Evolutionary conservation across 805 yeast species (phyloP).

Genomic region (Teunomyces gatunensis): DNA sequence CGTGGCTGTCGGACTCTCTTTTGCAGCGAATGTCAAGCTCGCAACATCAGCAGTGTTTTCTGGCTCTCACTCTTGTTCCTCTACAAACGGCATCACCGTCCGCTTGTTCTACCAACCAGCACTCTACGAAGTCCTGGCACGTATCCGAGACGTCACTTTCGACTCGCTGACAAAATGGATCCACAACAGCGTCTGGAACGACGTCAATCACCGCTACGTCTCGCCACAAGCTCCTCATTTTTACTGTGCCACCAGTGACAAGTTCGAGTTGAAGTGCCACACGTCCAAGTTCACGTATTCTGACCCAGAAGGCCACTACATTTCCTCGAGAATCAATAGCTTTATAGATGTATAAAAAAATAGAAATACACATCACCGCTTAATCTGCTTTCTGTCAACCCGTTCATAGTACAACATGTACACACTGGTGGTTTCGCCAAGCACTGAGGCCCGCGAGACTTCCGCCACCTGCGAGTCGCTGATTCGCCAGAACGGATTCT

Average conservation of each 20-base stretch:
- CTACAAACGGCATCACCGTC: slow-evolving; percentile 13
- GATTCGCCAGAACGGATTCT: slow-evolving; percentile 78
- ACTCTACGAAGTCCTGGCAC: slow-evolving; percentile 9
- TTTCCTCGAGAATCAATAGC: background rate
- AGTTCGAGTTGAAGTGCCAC: slow-evolving; percentile 15
- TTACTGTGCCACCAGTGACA: slow-evolving; percentile 17
- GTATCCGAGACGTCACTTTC: slow-evolving; percentile 9
- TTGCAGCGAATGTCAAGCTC: slow-evolving; percentile 7
- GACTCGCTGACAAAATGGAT: slow-evolving; percentile 5
- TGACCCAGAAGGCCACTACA: slow-evolving; percentile 7
- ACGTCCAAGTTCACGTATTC: slow-evolving; percentile 6
- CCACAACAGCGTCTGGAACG: slow-evolving; percentile 7
- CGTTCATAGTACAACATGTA: slow-evolving; percentile 84
- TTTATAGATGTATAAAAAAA: too few relatives aligned
- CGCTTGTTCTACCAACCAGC: slow-evolving; percentile 17
- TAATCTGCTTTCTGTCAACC: slow-evolving; percentile 24
- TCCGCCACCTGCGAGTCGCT: slow-evolving; percentile 76
- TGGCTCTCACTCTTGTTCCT: slow-evolving; percentile 16
- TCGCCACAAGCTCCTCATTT: slow-evolving; percentile 13
- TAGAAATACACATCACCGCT: background rate
- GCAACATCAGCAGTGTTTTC: slow-evolving; percentile 9
- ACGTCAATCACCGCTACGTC: slow-evolving; percentile 7
- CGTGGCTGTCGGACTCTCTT: slow-evolving; percentile 2
- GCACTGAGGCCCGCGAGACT: slow-evolving; percentile 52
- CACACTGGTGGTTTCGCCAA: slow-evolving; percentile 70